A percentile compares a stretch with the other conserved stretches of the same genome.
Conservation (phyloP, 116 monocot species). For the Cymodocea nodosa region DNA sequence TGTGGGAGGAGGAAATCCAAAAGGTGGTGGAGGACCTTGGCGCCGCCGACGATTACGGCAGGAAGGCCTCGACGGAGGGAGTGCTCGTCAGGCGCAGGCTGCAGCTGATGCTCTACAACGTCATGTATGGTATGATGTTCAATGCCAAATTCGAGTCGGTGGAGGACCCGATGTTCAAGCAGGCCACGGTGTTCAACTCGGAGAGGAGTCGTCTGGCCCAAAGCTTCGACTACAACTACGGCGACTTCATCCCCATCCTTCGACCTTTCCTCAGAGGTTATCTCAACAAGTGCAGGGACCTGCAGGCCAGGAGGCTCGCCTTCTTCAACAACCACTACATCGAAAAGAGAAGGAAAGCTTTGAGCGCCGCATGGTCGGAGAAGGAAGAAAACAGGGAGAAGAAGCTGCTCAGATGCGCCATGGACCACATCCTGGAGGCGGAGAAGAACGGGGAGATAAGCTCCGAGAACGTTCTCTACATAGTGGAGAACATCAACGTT, state of each 20-base stretch:
- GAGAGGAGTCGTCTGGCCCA: constrained; percentile 53
- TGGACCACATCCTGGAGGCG: no score
- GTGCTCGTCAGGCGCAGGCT: constrained; percentile 34
- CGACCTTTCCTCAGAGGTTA: constrained; percentile 46
- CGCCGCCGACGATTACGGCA: no score
- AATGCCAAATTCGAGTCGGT: constrained; percentile 37
- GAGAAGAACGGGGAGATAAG: no score
- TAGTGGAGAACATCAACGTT: constrained; percentile 16
- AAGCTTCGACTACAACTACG: constrained; percentile 70
- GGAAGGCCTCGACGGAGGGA: constrained; percentile 27
- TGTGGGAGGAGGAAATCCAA: constrained; percentile 66
- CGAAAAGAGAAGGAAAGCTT: neutral
- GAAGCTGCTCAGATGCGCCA: constrained; percentile 17
- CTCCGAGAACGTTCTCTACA: no score
- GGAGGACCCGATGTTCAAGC: constrained; percentile 1
- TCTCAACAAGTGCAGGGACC: constrained; percentile 40
- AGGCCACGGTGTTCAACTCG: neutral
- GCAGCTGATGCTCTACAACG: constrained; percentile 69
- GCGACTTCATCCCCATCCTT: constrained; percentile 55
- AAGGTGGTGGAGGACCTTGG: constrained; percentile 31
- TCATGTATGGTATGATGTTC: constrained; percentile 68
- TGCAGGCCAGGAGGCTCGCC: constrained; percentile 21
- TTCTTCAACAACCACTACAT: neutral
- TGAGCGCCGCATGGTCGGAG: no score
- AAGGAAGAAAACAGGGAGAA: no score